Evolutionary conservation across 1,284 basidiomycete species (phyloP), one percentile per base, ranked within the genome.

Genomic region (Ganoderma boninense): DNA sequence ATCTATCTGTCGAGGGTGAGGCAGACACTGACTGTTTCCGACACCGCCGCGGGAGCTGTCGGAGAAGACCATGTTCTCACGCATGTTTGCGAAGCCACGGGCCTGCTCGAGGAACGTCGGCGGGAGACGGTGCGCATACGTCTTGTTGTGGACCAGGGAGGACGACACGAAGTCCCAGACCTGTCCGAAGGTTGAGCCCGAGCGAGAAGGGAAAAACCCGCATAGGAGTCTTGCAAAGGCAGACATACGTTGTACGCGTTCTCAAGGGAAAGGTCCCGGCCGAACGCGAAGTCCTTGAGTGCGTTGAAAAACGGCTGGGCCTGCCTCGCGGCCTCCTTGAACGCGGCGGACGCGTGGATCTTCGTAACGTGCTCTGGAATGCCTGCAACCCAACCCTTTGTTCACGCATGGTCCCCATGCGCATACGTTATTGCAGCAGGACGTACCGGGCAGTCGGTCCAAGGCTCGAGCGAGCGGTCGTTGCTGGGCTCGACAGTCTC

Each of bases 401-500:
- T 43, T 43, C 40, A 40, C 38, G n/a, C 20, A 29, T 23, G 40
- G 23, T 23, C 60, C n/a, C 26, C 38, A 40, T 16, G 38, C 8
- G 1, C 60, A 5, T 8, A 11, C n/a, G 3, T 11, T 13, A 5
- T 40, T 13, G 29, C 18, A 35, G 7, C 20, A 16, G 14, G 60
- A 81, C 87, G 46, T 81, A 93, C 92, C 6, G 91, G 92, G 82
- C 94, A 96, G 76, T 89, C 85, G 20, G 93, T 95, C 92, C 93
- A 97, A 70, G 91, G 90, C 81, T 97, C 95, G 74, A 97, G 85
- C 44, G 93, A 93, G 75, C 93, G 89, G 77, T 95, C 93, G 75
- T 95, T 94, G 56, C 86, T 87, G 38, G 95, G 92, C 78, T 95
- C 92, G 61, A 96, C 90, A 8, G 94, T 95, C 83, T 95, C 90